Percentiles rank a stretch among this genome's conserved stretches.
These are phyloP conservation scores for Paspalum vaginatum DNA, from an alignment of 176 grass and related monocot genomes.

Conservation along the genomic window DNA sequence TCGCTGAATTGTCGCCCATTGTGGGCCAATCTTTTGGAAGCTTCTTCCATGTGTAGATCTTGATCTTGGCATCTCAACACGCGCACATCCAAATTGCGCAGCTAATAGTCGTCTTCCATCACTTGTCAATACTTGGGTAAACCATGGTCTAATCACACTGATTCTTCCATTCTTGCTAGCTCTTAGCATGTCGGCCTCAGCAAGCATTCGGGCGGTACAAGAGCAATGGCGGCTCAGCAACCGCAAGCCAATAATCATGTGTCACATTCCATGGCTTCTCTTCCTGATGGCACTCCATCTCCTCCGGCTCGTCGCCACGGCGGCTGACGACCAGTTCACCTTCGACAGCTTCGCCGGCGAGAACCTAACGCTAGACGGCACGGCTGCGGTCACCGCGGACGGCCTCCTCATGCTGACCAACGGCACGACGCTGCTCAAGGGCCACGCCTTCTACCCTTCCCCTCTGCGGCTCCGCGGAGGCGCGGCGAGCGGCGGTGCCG, in stretches of 20 bases:
- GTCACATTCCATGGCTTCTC: slow-evolving; percentile 19
- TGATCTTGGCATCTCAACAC: not conserved
- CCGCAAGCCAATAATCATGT: slow-evolving; percentile 1
- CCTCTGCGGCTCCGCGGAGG: slow-evolving; percentile 14
- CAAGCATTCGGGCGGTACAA: not conserved
- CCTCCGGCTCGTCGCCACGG: not conserved
- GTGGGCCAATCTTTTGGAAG: not conserved
- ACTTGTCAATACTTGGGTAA: not conserved
- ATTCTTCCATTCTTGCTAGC: not conserved
- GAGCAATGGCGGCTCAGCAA: not conserved
- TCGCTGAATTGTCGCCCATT: not conserved
- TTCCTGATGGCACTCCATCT: slow-evolving; percentile 16
- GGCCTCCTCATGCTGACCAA: slow-evolving; percentile 56
- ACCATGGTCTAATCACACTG: not conserved
- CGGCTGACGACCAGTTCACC: slow-evolving; percentile 43
- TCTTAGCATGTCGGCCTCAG: not conserved
- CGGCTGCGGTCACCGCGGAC: slow-evolving; percentile 37
- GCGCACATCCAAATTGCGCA: not conserved
- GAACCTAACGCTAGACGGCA: slow-evolving; percentile 49
- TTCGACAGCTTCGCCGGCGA: slow-evolving; percentile 45
- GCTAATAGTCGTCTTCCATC: not conserved
- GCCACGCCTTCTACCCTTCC: slow-evolving; percentile 55
- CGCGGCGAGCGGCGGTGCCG: not conserved
- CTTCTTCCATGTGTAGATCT: not conserved
- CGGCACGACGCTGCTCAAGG: slow-evolving; percentile 51